A percentile compares a stretch with the other conserved stretches of the same genome.
phyloP scores from a whole-genome alignment of 2,329 filamentous ascomycete genomes.

The Ophiognomonia clavigignenti-juglandacearum region DNA sequence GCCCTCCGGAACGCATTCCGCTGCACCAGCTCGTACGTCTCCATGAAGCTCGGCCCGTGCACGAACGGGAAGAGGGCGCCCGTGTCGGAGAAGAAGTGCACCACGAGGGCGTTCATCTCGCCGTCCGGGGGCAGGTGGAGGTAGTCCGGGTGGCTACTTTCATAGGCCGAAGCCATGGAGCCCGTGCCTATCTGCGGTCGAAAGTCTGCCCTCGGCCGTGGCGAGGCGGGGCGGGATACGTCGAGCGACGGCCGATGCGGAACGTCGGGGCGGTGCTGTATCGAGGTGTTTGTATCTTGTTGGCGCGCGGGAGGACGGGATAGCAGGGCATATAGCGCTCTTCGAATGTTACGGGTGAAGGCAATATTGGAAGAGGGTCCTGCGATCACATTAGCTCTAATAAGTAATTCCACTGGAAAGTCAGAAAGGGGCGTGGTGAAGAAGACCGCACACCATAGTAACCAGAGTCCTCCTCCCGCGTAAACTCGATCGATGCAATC shows the following conservation, averaged over 20 bases:
- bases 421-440: neutral
- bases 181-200: too few species aligned
- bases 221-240: slow-evolving; percentile 12
- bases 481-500: slow-evolving; percentile 21
- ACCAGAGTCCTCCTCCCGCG: slow-evolving; percentile 17
- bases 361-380: slow-evolving; percentile 23
- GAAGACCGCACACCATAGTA: slow-evolving; percentile 18
- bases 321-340: slow-evolving; percentile 13
- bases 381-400: neutral
- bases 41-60: slow-evolving; percentile 17
- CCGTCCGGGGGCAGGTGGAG: slow-evolving; percentile 12
- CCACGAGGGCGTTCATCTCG: slow-evolving; percentile 14
- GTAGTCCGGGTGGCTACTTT: slow-evolving; percentile 3
- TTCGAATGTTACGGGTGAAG: slow-evolving; percentile 20
- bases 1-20: slow-evolving; percentile 25
- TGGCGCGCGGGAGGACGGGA: neutral
- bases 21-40: slow-evolving; percentile 15
- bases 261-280: neutral
- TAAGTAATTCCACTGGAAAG: neutral
- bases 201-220: neutral
- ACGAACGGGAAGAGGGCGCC: slow-evolving; percentile 20
- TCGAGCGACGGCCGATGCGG: slow-evolving; percentile 11
- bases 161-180: too few species aligned
- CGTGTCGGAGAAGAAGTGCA: slow-evolving; percentile 18
- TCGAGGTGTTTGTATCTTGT: neutral